Base-by-base conservation (phyloP, 108 stramenopile genomes). In the Seminavis robusta region DNA sequence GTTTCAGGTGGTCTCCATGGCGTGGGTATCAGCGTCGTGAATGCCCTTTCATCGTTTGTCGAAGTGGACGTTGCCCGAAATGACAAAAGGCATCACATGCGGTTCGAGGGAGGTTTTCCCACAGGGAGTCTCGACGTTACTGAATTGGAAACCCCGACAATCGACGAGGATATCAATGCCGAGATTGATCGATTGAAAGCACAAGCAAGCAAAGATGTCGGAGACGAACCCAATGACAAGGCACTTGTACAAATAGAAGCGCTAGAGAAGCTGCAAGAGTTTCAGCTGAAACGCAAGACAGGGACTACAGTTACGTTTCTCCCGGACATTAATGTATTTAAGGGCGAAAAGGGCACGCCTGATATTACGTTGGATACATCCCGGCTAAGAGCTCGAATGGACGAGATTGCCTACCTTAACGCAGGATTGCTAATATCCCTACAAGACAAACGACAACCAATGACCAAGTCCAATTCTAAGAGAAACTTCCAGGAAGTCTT, bases 21-120 rank as follows among this genome's bases (percentile, higher is more conserved):
- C 33, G 96, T 97, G 15, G 96, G 96, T n/a, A 89, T 97, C 33
- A 81, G 76, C 43, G 97, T 97, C 7, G 97, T 97, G 7, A 97
- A 97, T 77, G 97, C 97, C 9, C 61, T 97, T 44, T 88, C 85
- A 38, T 71, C 85, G 52, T 76, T 52, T 51, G 86, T 95, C 13
- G 67, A 79, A 37, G 92, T 95, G 10, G 43, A 59, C 28, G 95
- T 97, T 3, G 64, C 84, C 56, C 74, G 94, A 50, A 70, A 75
- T 32, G 74, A 63, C 28, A 47, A 69, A 39, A 56, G 56, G 40
- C 56, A 80, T 61, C 19, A 53, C 8, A 85, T 97, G 91, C 63
- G 66, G 20, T 95, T 97, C 55, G 65, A 71, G 27, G 50, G 88
- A 15, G 96, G 95, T 26, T 63, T 76, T 41, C 71, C 94, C 11